These are phyloP conservation scores for Licmophora abbreviata DNA, from an alignment of 108 stramenopile species.

Conservation along the genomic window DNA sequence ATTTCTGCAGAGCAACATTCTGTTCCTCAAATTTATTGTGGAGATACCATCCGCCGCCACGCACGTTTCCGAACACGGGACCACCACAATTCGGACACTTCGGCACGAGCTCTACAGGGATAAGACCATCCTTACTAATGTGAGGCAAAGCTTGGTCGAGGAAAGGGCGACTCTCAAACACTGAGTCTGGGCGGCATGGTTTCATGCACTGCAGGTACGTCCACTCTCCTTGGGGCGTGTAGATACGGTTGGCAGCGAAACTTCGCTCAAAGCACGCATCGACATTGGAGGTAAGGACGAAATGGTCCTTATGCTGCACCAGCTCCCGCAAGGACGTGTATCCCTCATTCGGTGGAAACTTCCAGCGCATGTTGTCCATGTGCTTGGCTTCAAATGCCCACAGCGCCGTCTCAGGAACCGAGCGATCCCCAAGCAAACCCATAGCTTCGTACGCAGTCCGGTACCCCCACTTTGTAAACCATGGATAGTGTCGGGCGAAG, in stretches of 20 bases:
- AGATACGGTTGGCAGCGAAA: slow-evolving; percentile 7
- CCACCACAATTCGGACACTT: slow-evolving; percentile 1
- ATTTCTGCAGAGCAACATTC: not conserved
- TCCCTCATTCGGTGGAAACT: slow-evolving; percentile 14
- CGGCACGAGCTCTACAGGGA: slow-evolving; percentile 4
- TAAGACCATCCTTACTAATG: not conserved
- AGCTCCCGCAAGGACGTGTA: slow-evolving; percentile 8
- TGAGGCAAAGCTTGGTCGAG: slow-evolving; percentile 1
- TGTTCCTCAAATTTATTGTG: slow-evolving; percentile 5
- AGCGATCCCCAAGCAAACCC: slow-evolving; percentile 10
- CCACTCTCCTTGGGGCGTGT: slow-evolving; percentile 20
- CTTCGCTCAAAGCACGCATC: slow-evolving; percentile 17
- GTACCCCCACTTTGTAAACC: slow-evolving; percentile 21
- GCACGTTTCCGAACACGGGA: slow-evolving; percentile 1
- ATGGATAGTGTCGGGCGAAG: slow-evolving; percentile 19
- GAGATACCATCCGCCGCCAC: not conserved
- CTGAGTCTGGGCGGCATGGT: slow-evolving; percentile 2
- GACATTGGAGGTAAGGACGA: slow-evolving; percentile 18
- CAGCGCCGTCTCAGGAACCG: slow-evolving; percentile 8
- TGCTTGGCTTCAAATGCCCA: slow-evolving; percentile 12
- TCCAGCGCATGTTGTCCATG: slow-evolving; percentile 12
- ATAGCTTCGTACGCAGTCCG: slow-evolving; percentile 12
- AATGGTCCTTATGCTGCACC: slow-evolving; percentile 12
- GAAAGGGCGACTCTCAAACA: slow-evolving; percentile 7
- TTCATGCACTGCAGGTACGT: slow-evolving; percentile 12